phyloP scores from a whole-genome alignment of 202 grass and related monocot species.

The Dendrocalamus latiflorus region DNA sequence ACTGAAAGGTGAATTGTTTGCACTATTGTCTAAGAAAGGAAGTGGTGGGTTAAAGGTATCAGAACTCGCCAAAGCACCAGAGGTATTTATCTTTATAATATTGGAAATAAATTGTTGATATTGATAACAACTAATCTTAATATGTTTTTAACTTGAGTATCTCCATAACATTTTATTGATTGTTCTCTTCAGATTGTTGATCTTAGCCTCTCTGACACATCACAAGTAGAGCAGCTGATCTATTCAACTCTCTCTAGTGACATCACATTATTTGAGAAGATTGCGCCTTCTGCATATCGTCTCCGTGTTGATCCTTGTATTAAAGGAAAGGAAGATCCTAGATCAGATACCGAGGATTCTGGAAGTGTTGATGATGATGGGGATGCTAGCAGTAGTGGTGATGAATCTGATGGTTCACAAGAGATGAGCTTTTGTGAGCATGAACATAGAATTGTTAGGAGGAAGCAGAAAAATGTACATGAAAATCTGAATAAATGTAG shows the following conservation, averaged over 20 bases:
- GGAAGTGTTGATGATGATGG: slow-evolving; percentile 71
- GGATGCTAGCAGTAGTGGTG: slow-evolving; percentile 43
- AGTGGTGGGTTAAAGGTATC: slow-evolving; percentile 70
- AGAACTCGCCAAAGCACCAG: slow-evolving; percentile 60
- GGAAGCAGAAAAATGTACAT: too few species aligned
- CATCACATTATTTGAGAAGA: slow-evolving; percentile 98
- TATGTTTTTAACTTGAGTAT: slow-evolving; percentile 10
- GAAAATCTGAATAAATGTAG: too few species aligned
- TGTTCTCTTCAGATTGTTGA: slow-evolving; percentile 65
- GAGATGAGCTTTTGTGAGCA: too few species aligned
- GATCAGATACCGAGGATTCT: slow-evolving; percentile 74
- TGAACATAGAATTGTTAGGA: too few species aligned
- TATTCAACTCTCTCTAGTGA: slow-evolving; percentile 84
- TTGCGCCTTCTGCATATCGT: slow-evolving; percentile 74
- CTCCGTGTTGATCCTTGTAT: slow-evolving; percentile 86
- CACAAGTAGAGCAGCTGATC: slow-evolving; percentile 67
- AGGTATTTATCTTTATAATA: slow-evolving; percentile 47
- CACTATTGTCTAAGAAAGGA: slow-evolving; percentile 86
- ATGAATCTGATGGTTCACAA: too few species aligned
- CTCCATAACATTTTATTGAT: slow-evolving; percentile 2
- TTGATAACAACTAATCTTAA: slow-evolving; percentile 9
- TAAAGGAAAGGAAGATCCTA: slow-evolving; percentile 72
- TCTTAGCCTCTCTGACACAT: slow-evolving; percentile 41
- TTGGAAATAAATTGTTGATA: slow-evolving; percentile 5
- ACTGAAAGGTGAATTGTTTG: slow-evolving; percentile 89